Conservation (phyloP, 2,329 filamentous ascomycete genomes). For the Penicillium sp. region DNA sequence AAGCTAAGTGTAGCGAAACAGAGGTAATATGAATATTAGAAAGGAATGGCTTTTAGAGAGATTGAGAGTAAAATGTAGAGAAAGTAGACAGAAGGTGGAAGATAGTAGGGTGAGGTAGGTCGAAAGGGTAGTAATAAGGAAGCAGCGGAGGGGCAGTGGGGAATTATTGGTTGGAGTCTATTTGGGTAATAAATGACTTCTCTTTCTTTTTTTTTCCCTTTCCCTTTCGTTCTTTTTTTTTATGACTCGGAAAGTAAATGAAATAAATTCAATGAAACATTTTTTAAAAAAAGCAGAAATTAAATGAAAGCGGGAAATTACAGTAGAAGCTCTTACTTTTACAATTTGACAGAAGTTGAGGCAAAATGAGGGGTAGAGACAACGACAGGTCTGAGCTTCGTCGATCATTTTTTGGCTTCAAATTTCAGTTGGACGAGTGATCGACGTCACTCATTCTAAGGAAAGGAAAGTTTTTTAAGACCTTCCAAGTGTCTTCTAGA, state of each 20-base stretch:
- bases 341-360: no score
- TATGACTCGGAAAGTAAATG: background rate
- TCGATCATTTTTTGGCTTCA: slow-evolving; percentile 3
- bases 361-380: slow-evolving; percentile 2
- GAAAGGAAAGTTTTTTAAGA: no score
- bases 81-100: background rate
- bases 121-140: background rate
- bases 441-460: slow-evolving; percentile 1
- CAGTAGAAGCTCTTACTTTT: no score
- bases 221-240: background rate
- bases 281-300: background rate
- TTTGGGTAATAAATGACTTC: slow-evolving; percentile 6
- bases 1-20: slow-evolving; percentile 22
- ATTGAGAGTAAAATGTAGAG: background rate
- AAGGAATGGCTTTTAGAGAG: slow-evolving; percentile 12
- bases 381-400: slow-evolving; percentile 4
- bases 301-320: background rate
- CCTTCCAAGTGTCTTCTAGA: slow-evolving; percentile 40
- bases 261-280: background rate
- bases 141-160: slow-evolving; percentile 8
- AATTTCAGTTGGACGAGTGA: background rate
- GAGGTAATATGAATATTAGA: background rate
- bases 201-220: slow-evolving; percentile 1
- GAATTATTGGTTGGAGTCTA: slow-evolving; percentile 9
- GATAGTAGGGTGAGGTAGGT: background rate